Conservation (phyloP, 768 basidiomycete species). For the Roridomyces roridus region DNA sequence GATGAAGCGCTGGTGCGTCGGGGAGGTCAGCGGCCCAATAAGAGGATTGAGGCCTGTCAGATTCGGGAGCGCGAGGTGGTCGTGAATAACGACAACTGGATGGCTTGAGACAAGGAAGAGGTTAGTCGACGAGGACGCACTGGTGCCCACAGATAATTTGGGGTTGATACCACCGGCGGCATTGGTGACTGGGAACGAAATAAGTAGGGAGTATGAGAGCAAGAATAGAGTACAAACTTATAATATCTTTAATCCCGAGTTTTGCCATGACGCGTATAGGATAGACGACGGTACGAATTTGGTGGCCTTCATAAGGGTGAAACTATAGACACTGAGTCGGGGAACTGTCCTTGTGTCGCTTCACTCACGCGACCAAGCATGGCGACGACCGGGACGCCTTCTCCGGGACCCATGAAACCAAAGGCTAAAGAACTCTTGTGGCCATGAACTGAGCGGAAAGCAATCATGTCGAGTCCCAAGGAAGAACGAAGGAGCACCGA, state of each 20-base stretch:
- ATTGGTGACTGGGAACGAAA: constrained; percentile 71
- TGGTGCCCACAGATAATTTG: constrained; percentile 77
- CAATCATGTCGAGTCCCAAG: background rate
- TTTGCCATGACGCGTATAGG: constrained; percentile 82
- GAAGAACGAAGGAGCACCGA: constrained; percentile 35
- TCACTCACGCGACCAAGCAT: constrained; percentile 83
- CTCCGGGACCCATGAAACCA: constrained; percentile 68
- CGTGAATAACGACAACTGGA: constrained; percentile 81
- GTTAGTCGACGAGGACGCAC: constrained; percentile 45
- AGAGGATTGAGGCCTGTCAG: constrained; percentile 80
- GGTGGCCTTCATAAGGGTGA: constrained; percentile 86
- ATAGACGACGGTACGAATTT: constrained; percentile 70
- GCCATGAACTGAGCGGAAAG: constrained; percentile 62
- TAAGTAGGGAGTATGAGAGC: background rate
- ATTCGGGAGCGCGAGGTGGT: constrained; percentile 84
- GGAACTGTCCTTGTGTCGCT: background rate
- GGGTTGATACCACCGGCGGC: constrained; percentile 86
- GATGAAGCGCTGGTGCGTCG: constrained; percentile 74
- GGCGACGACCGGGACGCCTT: constrained; percentile 81
- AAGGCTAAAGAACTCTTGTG: constrained; percentile 85
- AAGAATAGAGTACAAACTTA: constrained; percentile 64
- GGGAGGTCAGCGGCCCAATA: constrained; percentile 70
- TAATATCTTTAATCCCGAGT: constrained; percentile 76
- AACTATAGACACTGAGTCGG: constrained; percentile 55
- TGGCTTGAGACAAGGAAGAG: constrained; percentile 18